These are phyloP conservation scores for Peterozyma toletana DNA, from an alignment of 805 yeast species.

Conservation along the genomic window DNA sequence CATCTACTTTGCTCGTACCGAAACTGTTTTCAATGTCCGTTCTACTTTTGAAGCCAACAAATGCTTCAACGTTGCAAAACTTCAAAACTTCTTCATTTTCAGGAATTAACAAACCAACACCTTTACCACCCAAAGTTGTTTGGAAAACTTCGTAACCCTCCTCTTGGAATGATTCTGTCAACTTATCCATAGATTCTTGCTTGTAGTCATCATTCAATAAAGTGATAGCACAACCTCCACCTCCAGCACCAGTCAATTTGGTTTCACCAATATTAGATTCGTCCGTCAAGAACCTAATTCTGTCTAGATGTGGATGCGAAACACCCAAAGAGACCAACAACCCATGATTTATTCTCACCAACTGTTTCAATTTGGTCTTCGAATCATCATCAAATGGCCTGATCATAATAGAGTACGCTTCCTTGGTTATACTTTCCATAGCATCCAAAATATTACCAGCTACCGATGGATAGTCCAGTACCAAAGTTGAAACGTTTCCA, in stretches of 20 bases:
- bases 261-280: conserved; percentile 69
- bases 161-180: conserved; percentile 25
- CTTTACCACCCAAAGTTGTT: conserved; percentile 84
- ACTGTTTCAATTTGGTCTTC: conserved; percentile 40
- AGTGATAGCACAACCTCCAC: conserved; percentile 98
- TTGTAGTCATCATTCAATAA: conserved; percentile 45
- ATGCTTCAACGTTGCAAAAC: conserved; percentile 23
- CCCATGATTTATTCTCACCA: conserved; percentile 83
- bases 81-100: conserved; percentile 5
- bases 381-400: conserved; percentile 41
- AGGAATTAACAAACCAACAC: conserved; percentile 52
- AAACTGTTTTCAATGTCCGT: conserved; percentile 39
- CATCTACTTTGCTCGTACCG: conserved; percentile 32
- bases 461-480: conserved; percentile 45
- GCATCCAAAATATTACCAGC: conserved; percentile 59
- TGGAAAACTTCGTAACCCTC: conserved; percentile 69
- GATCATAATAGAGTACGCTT: conserved; percentile 62
- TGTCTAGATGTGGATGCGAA: conserved; percentile 86
- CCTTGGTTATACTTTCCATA: conserved; percentile 65
- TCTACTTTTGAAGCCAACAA: conserved; percentile 31
- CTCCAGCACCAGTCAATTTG: conserved; percentile 97
- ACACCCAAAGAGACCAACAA: conserved; percentile 81
- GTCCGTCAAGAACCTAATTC: conserved; percentile 61
- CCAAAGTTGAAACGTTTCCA: conserved; percentile 57
- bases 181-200: conserved; percentile 24